Conservation (phyloP, 73 alveolate species). For the Blepharisma stoltei region DNA sequence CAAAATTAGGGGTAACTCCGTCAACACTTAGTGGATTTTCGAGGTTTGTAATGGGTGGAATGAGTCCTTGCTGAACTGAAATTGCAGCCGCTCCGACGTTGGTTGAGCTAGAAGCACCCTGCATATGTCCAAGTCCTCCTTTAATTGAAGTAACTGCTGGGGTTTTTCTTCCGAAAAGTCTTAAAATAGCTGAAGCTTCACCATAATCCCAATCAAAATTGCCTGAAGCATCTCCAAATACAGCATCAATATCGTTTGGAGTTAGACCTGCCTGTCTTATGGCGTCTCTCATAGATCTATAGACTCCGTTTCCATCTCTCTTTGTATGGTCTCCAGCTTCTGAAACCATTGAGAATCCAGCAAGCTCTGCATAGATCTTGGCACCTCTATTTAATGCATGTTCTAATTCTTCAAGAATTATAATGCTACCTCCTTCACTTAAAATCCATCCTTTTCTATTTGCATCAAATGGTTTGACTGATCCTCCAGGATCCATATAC, state of each 20-base stretch:
- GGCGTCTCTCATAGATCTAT: slow-evolving; percentile 54
- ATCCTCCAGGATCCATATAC: slow-evolving; percentile 52
- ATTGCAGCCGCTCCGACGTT: background rate
- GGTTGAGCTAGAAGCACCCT: background rate
- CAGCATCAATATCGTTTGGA: slow-evolving; percentile 47
- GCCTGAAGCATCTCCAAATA: slow-evolving; percentile 69
- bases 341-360: slow-evolving; percentile 58
- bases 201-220: slow-evolving; percentile 68
- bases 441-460: slow-evolving; percentile 68
- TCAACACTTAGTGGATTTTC: background rate
- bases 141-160: background rate
- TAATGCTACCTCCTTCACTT: slow-evolving; percentile 67
- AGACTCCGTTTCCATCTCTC: slow-evolving; percentile 60
- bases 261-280: slow-evolving; percentile 53
- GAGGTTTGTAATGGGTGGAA: background rate
- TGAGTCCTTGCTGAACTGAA: background rate
- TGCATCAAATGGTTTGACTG: slow-evolving; percentile 72
- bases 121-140: background rate
- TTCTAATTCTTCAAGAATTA: slow-evolving; percentile 61
- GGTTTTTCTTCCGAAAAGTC: slow-evolving; percentile 23
- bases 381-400: slow-evolving; percentile 69
- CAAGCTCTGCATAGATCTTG: slow-evolving; percentile 66
- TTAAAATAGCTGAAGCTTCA: slow-evolving; percentile 51
- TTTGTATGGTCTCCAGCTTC: slow-evolving; percentile 60
- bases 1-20: background rate